phyloP scores from a whole-genome alignment of 73 alveolate species.

The Uronychia binucleata region DNA sequence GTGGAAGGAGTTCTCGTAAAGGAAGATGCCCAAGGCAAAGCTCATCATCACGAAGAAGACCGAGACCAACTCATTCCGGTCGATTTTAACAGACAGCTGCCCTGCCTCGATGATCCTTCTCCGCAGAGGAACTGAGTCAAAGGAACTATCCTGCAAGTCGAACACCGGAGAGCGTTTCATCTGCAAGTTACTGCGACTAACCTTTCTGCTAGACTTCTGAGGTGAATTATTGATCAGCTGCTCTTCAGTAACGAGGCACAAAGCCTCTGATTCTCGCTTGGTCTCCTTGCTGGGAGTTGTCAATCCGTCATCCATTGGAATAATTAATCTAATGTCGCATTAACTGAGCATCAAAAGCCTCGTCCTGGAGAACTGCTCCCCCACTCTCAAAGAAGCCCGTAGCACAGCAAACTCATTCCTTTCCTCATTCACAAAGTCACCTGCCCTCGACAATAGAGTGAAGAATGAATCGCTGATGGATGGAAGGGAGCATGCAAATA shows the following conservation, averaged over 20 bases:
- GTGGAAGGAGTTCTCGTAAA: background rate
- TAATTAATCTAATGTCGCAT: background rate
- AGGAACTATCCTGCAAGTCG: background rate
- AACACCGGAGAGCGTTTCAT: background rate
- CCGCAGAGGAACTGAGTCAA: background rate
- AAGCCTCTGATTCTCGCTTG: background rate
- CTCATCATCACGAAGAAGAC: background rate
- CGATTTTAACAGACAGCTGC: background rate
- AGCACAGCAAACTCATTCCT: background rate
- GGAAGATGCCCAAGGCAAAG: background rate
- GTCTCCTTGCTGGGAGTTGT: background rate
- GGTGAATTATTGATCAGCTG: background rate
- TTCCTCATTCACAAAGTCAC: background rate
- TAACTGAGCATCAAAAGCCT: background rate
- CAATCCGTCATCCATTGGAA: background rate
- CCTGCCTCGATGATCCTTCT: background rate
- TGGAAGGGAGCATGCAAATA: too few species aligned
- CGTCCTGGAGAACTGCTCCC: background rate
- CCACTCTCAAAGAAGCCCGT: background rate
- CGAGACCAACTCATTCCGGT: background rate
- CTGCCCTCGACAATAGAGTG: background rate
- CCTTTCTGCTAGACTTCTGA: too few species aligned
- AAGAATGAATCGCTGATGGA: too few species aligned
- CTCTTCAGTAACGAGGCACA: background rate
- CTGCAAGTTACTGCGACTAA: too few species aligned